Conservation (phyloP, 1,284 basidiomycete species). For the Cutaneotrichosporon cutaneum region DNA sequence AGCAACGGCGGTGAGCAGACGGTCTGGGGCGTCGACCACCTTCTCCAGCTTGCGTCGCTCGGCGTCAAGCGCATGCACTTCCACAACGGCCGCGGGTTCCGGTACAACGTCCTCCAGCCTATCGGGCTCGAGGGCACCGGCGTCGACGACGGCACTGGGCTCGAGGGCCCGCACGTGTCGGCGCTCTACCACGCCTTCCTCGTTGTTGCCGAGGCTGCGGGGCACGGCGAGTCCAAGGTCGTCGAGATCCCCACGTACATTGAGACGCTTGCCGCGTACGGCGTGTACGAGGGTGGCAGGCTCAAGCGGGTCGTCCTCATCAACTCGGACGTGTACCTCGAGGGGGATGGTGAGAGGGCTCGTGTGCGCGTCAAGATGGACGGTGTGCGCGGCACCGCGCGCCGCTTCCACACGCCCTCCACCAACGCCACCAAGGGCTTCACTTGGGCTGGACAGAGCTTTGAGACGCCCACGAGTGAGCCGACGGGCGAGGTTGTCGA, state of each 20-base stretch:
- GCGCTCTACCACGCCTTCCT: constrained; percentile 65
- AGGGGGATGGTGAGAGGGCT: constrained; percentile 3
- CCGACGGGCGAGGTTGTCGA: background rate
- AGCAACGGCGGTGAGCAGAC: constrained; percentile 69
- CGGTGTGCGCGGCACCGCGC: constrained; percentile 5
- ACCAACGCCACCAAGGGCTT: constrained; percentile 9
- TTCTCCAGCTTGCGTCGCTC: constrained; percentile 56
- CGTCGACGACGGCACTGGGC: constrained; percentile 56
- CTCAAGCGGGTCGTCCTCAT: constrained; percentile 61
- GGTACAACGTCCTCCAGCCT: constrained; percentile 50
- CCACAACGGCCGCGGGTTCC: constrained; percentile 56
- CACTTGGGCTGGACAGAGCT: constrained; percentile 14
- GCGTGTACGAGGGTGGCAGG: constrained; percentile 58
- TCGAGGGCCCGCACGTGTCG: constrained; percentile 56
- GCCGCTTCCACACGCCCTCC: constrained; percentile 7
- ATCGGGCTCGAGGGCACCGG: constrained; percentile 50
- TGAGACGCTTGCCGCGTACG: constrained; percentile 62
- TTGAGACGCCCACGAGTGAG: background rate
- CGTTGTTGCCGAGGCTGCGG: constrained; percentile 56
- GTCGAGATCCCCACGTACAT: constrained; percentile 60
- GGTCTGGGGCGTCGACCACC: constrained; percentile 67
- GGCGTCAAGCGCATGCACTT: constrained; percentile 53
- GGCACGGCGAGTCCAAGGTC: constrained; percentile 54
- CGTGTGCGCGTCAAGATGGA: constrained; percentile 3
- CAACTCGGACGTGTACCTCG: constrained; percentile 47